Evolutionary conservation across 352 stramenopile genomes (phyloP).

Genomic region (Blastocystis sp.): DNA sequence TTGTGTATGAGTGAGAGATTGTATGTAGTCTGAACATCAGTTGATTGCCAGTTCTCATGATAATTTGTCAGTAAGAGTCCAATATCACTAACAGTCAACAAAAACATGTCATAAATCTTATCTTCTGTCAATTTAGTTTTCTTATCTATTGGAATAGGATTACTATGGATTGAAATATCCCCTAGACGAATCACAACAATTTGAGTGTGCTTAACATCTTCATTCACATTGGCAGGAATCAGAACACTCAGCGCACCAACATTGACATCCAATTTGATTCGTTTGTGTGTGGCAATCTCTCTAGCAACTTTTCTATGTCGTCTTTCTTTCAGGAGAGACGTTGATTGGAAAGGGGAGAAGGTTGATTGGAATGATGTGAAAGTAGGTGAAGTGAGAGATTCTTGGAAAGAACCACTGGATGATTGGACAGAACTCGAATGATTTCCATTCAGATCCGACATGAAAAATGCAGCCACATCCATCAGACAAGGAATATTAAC

Average conservation of each 20-base stretch:
- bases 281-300: neutral
- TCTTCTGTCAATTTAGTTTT: neutral
- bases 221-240: conserved; percentile 13
- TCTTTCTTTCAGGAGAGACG: neutral
- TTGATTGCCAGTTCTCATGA: neutral
- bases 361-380: neutral
- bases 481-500: neutral
- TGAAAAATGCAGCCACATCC: neutral
- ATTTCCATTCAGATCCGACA: neutral
- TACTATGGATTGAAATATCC: neutral
- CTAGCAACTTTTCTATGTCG: neutral
- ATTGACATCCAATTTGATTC: neutral
- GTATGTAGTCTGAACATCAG: neutral
- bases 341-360: neutral
- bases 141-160: neutral
- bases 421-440: neutral
- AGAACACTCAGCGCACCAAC: conserved; percentile 25
- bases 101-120: neutral
- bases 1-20: neutral
- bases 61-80: neutral
- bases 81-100: neutral
- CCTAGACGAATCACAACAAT: neutral
- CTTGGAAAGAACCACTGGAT: neutral
- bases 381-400: neutral
- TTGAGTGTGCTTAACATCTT: neutral